phyloP scores from a whole-genome alignment of 306 rosid species.

The Rosa persica region DNA sequence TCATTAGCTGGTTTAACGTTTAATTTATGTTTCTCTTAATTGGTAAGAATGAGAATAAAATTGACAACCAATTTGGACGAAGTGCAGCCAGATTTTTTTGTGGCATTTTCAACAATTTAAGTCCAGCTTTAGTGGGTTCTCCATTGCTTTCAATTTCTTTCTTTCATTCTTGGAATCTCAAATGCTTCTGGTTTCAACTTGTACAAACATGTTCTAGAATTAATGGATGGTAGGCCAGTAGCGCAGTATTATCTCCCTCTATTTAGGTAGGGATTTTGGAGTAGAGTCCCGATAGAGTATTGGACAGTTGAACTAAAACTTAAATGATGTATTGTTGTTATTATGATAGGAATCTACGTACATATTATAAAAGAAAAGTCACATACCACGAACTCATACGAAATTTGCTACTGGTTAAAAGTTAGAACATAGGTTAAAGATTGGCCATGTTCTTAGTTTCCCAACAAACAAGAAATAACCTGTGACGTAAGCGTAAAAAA shows the following conservation, averaged over 20 bases:
- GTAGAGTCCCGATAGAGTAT: neutral
- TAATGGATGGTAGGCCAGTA: neutral
- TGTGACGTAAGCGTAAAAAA: too few species aligned
- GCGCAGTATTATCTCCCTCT: neutral
- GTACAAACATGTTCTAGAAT: neutral
- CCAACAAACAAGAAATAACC: neutral
- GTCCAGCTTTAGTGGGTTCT: neutral
- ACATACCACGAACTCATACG: too few species aligned
- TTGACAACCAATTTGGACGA: neutral
- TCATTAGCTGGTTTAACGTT: neutral
- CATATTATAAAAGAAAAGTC: too few species aligned
- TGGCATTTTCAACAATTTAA: neutral
- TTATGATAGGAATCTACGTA: too few species aligned
- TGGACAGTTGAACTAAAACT: neutral
- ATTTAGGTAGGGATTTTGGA: neutral
- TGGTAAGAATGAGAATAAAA: neutral
- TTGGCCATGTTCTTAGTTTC: too few species aligned
- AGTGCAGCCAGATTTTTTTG: neutral
- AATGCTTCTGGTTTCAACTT: neutral
- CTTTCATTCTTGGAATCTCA: neutral
- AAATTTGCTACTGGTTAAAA: too few species aligned
- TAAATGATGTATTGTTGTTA: too few species aligned
- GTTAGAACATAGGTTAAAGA: too few species aligned
- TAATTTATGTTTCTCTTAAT: neutral
- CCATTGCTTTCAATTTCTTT: neutral